phyloP scores from a whole-genome alignment of 768 basidiomycete genomes.

The Lactarius evosmus region DNA sequence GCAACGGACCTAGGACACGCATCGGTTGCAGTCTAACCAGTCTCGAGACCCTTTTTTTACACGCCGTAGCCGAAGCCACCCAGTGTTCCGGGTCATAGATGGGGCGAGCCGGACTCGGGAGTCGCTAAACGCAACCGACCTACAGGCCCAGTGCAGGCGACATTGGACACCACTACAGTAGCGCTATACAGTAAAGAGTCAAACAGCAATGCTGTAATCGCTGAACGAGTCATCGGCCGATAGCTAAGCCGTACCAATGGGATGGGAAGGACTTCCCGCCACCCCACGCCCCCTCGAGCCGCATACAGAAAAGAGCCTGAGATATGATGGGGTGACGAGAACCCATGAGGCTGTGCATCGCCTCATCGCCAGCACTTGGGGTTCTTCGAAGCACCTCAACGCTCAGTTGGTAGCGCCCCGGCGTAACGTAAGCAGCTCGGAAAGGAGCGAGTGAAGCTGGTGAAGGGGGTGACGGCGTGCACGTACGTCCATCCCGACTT shows the following conservation, averaged over 20 bases:
- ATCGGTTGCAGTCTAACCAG: neutral
- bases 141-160: neutral
- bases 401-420: neutral
- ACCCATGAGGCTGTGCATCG: neutral
- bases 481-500: neutral
- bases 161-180: neutral
- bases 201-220: neutral
- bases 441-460: neutral
- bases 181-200: neutral
- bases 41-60: neutral
- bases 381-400: neutral
- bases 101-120: neutral
- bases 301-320: neutral
- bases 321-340: neutral
- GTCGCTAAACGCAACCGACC: neutral
- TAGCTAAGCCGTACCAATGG: neutral
- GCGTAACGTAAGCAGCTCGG: conserved; percentile 1
- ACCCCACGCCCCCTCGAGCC: neutral
- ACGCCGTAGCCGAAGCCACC: neutral
- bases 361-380: neutral
- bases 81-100: neutral
- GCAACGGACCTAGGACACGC: neutral
- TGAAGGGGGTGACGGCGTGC: neutral
- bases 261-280: neutral
- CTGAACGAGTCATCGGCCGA: neutral